Conservation (phyloP, 2,329 filamentous ascomycete species). For the Microsporum audouinii region DNA sequence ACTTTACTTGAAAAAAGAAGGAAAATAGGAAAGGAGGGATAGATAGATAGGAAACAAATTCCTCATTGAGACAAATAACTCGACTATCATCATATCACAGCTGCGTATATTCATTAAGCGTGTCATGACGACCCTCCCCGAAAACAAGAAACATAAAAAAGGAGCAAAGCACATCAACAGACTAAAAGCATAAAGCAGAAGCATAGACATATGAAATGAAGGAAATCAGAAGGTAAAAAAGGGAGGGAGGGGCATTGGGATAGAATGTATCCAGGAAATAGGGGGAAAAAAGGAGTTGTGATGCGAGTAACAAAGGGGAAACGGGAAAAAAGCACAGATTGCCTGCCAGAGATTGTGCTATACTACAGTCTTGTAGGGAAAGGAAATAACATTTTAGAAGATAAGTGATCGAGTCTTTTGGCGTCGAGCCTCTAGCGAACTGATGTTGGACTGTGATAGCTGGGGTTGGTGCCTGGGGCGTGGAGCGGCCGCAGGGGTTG, state of each 20-base stretch:
- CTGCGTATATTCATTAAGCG: constrained; percentile 1
- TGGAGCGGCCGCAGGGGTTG: constrained; percentile 20
- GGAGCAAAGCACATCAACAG: background rate
- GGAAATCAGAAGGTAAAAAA: background rate
- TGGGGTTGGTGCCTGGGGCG: constrained; percentile 31
- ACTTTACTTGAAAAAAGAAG: background rate
- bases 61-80: background rate
- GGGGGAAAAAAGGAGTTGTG: background rate
- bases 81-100: background rate
- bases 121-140: background rate
- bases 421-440: constrained; percentile 24
- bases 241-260: background rate
- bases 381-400: constrained; percentile 20
- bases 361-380: constrained; percentile 4
- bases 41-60: background rate
- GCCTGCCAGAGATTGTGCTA: constrained; percentile 1
- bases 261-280: background rate
- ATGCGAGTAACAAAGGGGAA: background rate
- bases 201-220: background rate
- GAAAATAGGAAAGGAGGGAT: background rate
- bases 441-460: constrained; percentile 30
- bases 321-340: background rate
- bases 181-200: background rate
- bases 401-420: constrained; percentile 34
- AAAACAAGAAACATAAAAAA: background rate